A percentile compares a stretch with the other conserved stretches of the same genome.
Evolutionary conservation across 2,329 filamentous ascomycete species (phyloP).

Genomic region (Penicillium oxalicum): DNA sequence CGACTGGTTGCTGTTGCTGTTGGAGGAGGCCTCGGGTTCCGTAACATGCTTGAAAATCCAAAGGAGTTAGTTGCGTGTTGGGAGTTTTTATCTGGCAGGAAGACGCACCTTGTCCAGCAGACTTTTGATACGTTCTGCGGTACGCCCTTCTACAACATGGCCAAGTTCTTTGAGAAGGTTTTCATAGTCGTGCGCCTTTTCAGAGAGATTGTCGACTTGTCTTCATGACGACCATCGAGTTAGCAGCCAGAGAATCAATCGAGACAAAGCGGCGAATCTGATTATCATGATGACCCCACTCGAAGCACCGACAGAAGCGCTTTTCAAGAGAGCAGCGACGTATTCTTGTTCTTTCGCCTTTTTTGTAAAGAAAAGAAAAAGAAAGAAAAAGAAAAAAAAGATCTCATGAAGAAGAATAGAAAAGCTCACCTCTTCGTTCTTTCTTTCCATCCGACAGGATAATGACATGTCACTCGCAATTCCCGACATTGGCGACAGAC

Average conservation of each 20-base stretch:
- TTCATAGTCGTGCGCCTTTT: slow-evolving; percentile 35
- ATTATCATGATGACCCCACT: too few relatives aligned
- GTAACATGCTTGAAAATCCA: slow-evolving; percentile 18
- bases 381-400: too few relatives aligned
- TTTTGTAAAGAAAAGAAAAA: too few relatives aligned
- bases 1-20: slow-evolving; percentile 20
- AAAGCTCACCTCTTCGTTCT: slow-evolving; percentile 31
- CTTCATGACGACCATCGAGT: slow-evolving; percentile 13
- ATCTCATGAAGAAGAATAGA: not conserved
- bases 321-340: too few relatives aligned
- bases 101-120: slow-evolving; percentile 34
- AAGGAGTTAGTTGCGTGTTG: slow-evolving; percentile 5
- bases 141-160: slow-evolving; percentile 27
- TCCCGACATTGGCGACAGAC: slow-evolving; percentile 34
- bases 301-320: not conserved
- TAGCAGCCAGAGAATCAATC: slow-evolving; percentile 3
- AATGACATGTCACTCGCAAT: slow-evolving; percentile 29
- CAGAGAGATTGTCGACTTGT: slow-evolving; percentile 31
- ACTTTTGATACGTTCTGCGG: slow-evolving; percentile 31
- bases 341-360: too few relatives aligned
- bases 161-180: slow-evolving; percentile 34
- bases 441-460: slow-evolving; percentile 37
- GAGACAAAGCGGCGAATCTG: not conserved
- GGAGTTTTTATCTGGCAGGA: not conserved
- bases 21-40: slow-evolving; percentile 19